These are phyloP conservation scores for Phlebopus sp. DNA, from an alignment of 1,284 basidiomycete genomes.

Conservation along the genomic window DNA sequence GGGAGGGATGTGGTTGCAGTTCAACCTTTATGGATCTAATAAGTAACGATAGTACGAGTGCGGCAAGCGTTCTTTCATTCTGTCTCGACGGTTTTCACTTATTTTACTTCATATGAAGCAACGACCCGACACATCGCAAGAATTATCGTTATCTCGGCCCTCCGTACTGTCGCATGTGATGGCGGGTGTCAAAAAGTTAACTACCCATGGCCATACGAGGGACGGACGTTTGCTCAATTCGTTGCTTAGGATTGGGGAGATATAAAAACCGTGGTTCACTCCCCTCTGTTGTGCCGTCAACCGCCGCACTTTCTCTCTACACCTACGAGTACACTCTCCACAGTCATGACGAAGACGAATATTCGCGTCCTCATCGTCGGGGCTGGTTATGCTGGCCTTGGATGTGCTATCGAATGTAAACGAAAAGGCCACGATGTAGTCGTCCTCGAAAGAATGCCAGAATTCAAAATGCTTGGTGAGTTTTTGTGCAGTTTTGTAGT, in stretches of 20 bases:
- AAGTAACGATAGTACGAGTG: no score
- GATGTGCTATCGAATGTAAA: slow-evolving; percentile 30
- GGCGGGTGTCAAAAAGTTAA: not conserved
- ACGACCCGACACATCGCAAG: slow-evolving; percentile 1
- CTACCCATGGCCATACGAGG: not conserved
- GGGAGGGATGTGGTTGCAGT: no score
- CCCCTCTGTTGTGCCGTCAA: no score
- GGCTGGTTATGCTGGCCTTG: slow-evolving; percentile 31
- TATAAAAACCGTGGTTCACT: no score
- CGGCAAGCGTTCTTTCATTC: no score
- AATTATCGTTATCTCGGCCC: not conserved
- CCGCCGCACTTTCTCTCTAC: not conserved
- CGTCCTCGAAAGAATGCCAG: slow-evolving; percentile 23
- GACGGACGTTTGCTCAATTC: no score
- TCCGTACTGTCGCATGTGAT: slow-evolving; percentile 1
- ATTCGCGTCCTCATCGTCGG: slow-evolving; percentile 25
- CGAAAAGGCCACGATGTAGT: slow-evolving; percentile 29
- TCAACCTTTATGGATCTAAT: no score
- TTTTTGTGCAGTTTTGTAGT: not conserved
- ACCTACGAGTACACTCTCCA: not conserved
- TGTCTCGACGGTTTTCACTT: no score
- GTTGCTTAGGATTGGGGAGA: no score
- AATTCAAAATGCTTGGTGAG: slow-evolving; percentile 17
- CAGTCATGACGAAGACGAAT: slow-evolving; percentile 2
- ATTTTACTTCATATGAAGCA: not conserved